Evolutionary conservation across 495 filamentous ascomycete genomes (phyloP), one percentile per base, ranked within the genome.

Genomic region (Friedmanniomyces endolithicus): DNA sequence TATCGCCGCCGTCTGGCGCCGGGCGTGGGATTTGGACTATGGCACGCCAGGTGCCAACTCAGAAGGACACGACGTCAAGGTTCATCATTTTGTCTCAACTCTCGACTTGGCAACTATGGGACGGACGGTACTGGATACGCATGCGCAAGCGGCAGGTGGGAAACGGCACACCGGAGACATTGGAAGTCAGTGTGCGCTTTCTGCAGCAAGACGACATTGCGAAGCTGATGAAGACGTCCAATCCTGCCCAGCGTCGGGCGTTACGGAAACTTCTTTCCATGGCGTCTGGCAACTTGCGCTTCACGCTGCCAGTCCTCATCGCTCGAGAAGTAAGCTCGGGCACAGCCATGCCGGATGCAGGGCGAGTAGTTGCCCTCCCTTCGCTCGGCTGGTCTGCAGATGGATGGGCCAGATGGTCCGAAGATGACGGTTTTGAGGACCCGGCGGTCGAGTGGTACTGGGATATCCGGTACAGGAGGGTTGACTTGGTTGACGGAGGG

Each of bases 101-200:
- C 71, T 65, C 60, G n/a, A 29, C 55, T 0, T 81, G 75, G 76
- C 59, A 59, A 2, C 71, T 92, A 0, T 95, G 81, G 78, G 90
- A 97, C 65, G 78, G 83, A 11, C 78, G 90, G 9, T 95, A 77
- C 71, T 97, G 90, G 90, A 69, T 94, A 34, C 77, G 81, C 3
- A 39, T 88, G 11, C 58, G 63, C 16, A 19, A 20, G 29, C 39
- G 19, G 16, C 4, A 29, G 6, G 20, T 25, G 8, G 33, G 43
- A 20, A 22, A 8, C 2, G 17, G 14, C 31, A 2, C 37, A 46
- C 16, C 8, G 20, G 14, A 44, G 14, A 8, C 6, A 2, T 12
- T 37, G 25, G 39, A n/a, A 22, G 53, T 47, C 19, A 17, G 0
- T n/a, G 50, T 53, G 24, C 59, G 55, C 7, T 62, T 62, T 39